Base-by-base conservation (phyloP, 768 basidiomycete species). In the Mycena filopes region DNA sequence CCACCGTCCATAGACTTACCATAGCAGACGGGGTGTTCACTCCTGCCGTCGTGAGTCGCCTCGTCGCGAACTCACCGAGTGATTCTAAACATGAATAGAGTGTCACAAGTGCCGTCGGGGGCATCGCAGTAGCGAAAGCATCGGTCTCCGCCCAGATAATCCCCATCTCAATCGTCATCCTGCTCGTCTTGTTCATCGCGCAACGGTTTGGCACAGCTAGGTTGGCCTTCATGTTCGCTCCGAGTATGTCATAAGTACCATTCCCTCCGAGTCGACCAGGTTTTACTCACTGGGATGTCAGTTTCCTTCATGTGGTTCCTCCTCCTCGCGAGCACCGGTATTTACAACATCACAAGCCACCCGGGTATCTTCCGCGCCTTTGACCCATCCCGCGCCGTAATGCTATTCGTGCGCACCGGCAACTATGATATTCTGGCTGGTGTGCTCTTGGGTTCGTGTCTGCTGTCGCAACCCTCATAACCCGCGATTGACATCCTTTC, bases 1-100 rank as follows among this genome's bases (percentile, higher is more conserved):
- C 28, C 3, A 48, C n/a, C n/a, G n/a, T 42, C 23, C 43, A 9
- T 45, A 83, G 85, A 16, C 76, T 91, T 45, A 89, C 89, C 0
- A 83, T 91, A 78, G 86, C 89, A 0, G 90, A 92, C 65, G 90
- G 90, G 36, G 77, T 89, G 23, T 82, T 91, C 38, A 90, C 89
- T 1, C 88, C 89, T 5, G 89, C 90, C 7, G 89, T 91, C 8
- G 89, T 67, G 38, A 53, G 66, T 67, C 21, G 6, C 15, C 3
- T 38, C 23, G 16, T 38, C 23, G 16, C 23, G 11, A 36, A 16
- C 9, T 5, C 29, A 23, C 12, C 15, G 20, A 1, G 16, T 16
- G 13, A 29, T 9, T 41, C 10, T 26, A 33, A 45, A 54, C 45
- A 20, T 21, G 12, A n/a, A 15, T 40, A 67, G 66, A 67, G 88